Evolutionary conservation across 1,139 yeast genomes (phyloP), one percentile per base, ranked within the genome.

Genomic region (Candida gigantensis): DNA sequence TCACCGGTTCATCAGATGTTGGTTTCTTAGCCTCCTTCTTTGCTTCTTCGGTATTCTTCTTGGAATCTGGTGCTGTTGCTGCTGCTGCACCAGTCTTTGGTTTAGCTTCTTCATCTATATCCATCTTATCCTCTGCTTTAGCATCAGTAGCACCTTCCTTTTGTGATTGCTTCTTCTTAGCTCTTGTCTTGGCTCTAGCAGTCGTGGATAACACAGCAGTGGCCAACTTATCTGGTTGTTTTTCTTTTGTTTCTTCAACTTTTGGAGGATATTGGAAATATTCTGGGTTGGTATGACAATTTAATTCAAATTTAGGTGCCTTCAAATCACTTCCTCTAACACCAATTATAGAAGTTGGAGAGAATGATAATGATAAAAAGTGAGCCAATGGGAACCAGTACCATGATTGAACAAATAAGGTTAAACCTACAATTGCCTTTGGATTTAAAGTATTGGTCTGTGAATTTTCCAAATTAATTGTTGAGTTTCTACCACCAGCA

Each of bases 401-500:
- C 99, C 99, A 92, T 56, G 87, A 86, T 65, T 92, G 99, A 5
- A 84, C 72, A 58, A 92, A 94, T 43, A 92, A 77, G 0, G 95
- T 81, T 52, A 94, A 71, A 28, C 99, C 98, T 41, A 90, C 95
- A 50, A 94, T 83, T 0, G 97, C 94, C 56, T 85, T 85, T 60
- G 84, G 81, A 60, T 92, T 92, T 48, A 92, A 75, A 11, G 96
- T 89, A 43, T 89, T 95, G 24, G 96, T 88, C 49, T 88, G 92
- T n/a, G 81, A 56, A 58, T 92, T 87, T 61, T 92, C 97, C 40
- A 92, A 72, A 50, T 85, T 85, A 47, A 92, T 89, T 1, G 97
- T 90, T n/a, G 87, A 95, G 54, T 94, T 92, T 59, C 98, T 81
- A 14, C 99, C 99, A 65, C 98, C 97, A 10, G 98, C 98, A 65